A percentile compares a stretch with the other conserved stretches of the same genome.
Conservation (phyloP, 2,329 filamentous ascomycete genomes). For the Fusarium dimerum region DNA sequence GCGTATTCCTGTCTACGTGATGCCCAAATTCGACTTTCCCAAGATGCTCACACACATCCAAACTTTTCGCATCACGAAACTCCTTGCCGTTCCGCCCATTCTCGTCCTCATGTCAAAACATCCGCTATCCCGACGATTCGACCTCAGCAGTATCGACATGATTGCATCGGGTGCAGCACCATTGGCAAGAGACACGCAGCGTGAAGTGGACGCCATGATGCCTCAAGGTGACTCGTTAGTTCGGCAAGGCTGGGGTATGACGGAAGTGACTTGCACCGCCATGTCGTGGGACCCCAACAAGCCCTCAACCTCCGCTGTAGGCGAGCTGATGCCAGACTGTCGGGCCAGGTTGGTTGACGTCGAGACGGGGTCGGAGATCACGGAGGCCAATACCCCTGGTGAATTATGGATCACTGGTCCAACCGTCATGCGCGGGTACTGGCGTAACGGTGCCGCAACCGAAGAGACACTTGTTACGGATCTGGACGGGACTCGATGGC, state of each 20-base stretch:
- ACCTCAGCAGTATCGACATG: constrained; percentile 64
- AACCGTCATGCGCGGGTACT: constrained; percentile 76
- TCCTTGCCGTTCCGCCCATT: constrained; percentile 74
- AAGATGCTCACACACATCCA: constrained; percentile 70
- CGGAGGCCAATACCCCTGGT: constrained; percentile 55
- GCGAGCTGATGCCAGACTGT: constrained; percentile 39
- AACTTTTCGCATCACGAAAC: constrained; percentile 65
- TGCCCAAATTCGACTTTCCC: constrained; percentile 75
- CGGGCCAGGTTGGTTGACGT: constrained; percentile 65
- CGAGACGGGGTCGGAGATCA: constrained; percentile 54
- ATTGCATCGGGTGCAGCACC: constrained; percentile 72
- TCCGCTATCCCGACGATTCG: constrained; percentile 63
- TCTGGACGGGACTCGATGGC: constrained; percentile 58
- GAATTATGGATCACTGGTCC: constrained; percentile 75
- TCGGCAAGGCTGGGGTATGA: constrained; percentile 85
- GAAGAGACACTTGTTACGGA: constrained; percentile 53
- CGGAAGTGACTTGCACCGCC: constrained; percentile 73
- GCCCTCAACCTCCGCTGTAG: constrained; percentile 26
- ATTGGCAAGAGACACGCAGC: constrained; percentile 53
- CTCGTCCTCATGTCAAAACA: constrained; percentile 73
- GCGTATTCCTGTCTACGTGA: constrained; percentile 71
- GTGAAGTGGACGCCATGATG: constrained; percentile 52
- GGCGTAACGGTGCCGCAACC: constrained; percentile 70
- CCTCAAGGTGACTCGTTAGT: constrained; percentile 36
- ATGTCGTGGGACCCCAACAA: constrained; percentile 69